These are phyloP conservation scores for Komagataea norvegica DNA, from an alignment of 1,139 yeast genomes.

Conservation along the genomic window DNA sequence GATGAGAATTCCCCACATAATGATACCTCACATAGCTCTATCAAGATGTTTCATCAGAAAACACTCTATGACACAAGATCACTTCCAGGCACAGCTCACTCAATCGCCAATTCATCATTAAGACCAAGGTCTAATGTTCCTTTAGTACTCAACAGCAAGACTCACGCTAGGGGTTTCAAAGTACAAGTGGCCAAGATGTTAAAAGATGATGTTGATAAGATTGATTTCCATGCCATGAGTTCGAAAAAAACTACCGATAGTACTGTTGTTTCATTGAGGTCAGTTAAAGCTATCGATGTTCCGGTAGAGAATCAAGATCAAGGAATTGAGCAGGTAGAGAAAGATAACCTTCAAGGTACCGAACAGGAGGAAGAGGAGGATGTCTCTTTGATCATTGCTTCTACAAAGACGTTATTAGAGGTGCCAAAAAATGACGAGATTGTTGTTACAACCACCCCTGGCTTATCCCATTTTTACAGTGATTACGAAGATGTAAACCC, in stretches of 20 bases:
- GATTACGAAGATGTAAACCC: neutral
- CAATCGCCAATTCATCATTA: neutral
- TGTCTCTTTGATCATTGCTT: neutral
- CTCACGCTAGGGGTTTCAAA: conserved; percentile 1
- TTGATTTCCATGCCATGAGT: conserved; percentile 3
- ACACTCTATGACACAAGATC: neutral
- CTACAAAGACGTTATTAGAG: neutral
- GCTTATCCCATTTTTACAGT: conserved; percentile 1
- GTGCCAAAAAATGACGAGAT: neutral
- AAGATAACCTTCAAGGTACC: conserved; percentile 5
- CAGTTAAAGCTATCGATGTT: no score
- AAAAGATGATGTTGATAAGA: conserved; percentile 5
- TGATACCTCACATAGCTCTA: neutral
- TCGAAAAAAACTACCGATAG: conserved; percentile 1
- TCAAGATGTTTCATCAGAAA: no score
- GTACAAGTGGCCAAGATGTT: conserved; percentile 3
- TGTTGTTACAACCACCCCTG: neutral
- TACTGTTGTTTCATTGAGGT: conserved; percentile 1
- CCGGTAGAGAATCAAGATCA: conserved; percentile 3
- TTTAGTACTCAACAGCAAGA: neutral
- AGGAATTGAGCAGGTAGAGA: neutral
- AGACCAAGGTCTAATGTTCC: neutral
- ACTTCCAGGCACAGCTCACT: neutral
- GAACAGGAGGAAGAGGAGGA: conserved; percentile 1
- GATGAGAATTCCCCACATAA: conserved; percentile 9